Percentiles rank a stretch among this genome's conserved stretches.
These are phyloP conservation scores for Fusarium verticillioides DNA, from an alignment of 2,329 filamentous ascomycete genomes.

Conservation along the genomic window DNA sequence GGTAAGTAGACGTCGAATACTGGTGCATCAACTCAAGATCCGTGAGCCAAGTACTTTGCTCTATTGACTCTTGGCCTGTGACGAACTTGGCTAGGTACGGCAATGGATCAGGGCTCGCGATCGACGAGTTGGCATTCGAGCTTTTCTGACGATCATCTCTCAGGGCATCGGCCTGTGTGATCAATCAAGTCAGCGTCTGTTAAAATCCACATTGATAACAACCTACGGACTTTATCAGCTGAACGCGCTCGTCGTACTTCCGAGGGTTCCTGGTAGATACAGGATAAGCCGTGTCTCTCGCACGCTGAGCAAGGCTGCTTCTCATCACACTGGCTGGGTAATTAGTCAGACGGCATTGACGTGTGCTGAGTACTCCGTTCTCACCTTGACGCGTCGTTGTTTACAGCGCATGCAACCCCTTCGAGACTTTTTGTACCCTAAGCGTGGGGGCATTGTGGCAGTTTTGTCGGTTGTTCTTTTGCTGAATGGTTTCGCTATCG, in stretches of 20 bases:
- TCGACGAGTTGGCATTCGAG: not conserved
- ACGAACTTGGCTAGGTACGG: constrained; percentile 42
- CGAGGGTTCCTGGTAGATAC: constrained; percentile 42
- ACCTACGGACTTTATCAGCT: not conserved
- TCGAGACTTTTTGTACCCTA: constrained; percentile 52
- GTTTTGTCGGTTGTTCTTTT: not conserved
- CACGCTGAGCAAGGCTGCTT: constrained; percentile 52
- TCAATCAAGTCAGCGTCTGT: not conserved
- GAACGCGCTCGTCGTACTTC: constrained; percentile 7
- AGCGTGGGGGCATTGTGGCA: constrained; percentile 28
- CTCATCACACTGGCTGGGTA: constrained; percentile 53
- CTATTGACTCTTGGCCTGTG: constrained; percentile 23
- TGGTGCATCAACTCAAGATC: constrained; percentile 54
- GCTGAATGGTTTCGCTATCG: not conserved
- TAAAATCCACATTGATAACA: not conserved
- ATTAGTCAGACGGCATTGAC: not conserved
- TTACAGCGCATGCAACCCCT: constrained; percentile 52
- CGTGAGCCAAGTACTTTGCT: constrained; percentile 45
- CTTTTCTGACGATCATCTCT: not conserved
- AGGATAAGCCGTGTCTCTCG: constrained; percentile 49
- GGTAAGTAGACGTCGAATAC: constrained; percentile 46
- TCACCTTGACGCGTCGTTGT: constrained; percentile 51
- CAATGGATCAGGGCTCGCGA: constrained; percentile 26
- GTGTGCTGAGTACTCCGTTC: not conserved
- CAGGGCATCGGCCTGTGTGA: not conserved